A percentile compares a stretch with the other conserved stretches of the same genome.
These are phyloP conservation scores for Syncephalastrum contaminatum DNA, from an alignment of 371 early-diverging fungal species.

Conservation along the genomic window DNA sequence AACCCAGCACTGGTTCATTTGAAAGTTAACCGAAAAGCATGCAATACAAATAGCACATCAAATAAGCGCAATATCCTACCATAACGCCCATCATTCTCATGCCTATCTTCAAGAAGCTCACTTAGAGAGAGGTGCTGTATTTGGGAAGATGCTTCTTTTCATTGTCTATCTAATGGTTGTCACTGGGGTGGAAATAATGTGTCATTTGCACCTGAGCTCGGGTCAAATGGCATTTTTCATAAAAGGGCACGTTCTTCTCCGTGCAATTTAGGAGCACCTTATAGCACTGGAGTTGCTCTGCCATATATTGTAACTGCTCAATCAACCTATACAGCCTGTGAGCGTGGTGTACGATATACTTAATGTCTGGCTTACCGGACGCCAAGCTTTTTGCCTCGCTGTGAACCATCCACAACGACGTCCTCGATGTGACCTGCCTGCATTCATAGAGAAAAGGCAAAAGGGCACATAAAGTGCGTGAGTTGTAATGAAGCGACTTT, in stretches of 20 bases:
- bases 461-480: not conserved
- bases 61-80: no score
- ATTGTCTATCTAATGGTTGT: no score
- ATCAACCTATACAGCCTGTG: conserved; percentile 39
- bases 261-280: conserved; percentile 87
- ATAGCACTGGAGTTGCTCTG: conserved; percentile 60
- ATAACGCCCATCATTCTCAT: no score
- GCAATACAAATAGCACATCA: no score
- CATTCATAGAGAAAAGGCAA: not conserved
- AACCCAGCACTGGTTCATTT: no score
- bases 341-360: not conserved
- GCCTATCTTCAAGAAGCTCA: no score
- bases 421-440: conserved; percentile 81
- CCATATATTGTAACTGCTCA: conserved; percentile 63
- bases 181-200: conserved; percentile 42
- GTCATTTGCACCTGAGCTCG: conserved; percentile 88
- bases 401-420: conserved; percentile 86
- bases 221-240: conserved; percentile 89
- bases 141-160: no score
- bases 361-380: conserved; percentile 22
- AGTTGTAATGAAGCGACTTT: not conserved
- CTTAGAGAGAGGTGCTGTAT: no score
- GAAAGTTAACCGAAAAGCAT: no score
- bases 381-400: conserved; percentile 85
- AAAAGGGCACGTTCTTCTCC: conserved; percentile 86